Conservation (phyloP, 2,329 filamentous ascomycete species). For the Arthroderma sp. region DNA sequence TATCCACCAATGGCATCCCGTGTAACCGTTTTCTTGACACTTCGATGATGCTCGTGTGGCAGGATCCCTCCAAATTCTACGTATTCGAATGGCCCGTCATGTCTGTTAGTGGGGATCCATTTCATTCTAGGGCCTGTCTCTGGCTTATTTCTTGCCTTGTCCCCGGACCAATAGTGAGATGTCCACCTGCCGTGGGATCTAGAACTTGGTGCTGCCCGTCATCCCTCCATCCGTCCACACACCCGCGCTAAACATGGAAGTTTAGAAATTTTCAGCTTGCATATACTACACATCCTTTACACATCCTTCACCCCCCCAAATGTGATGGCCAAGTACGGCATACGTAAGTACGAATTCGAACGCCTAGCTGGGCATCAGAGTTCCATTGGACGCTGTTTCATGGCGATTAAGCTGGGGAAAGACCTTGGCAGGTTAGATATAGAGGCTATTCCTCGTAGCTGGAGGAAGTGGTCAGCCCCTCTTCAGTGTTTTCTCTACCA, state of each 20-base stretch:
- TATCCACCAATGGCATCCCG: constrained; percentile 3
- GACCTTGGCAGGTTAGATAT: neutral
- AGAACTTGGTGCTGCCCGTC: neutral
- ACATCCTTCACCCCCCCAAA: neutral
- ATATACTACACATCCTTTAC: neutral
- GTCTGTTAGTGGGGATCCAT: neutral
- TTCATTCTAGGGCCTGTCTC: neutral
- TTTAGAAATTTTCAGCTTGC: neutral
- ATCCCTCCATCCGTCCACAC: neutral
- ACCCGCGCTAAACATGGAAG: neutral
- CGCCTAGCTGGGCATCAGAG: neutral
- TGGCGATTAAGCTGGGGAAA: neutral
- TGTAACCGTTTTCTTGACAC: neutral
- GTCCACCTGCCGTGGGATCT: neutral
- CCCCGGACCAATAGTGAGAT: neutral
- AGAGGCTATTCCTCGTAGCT: neutral
- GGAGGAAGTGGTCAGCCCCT: neutral
- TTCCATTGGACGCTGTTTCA: neutral
- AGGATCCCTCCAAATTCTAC: neutral
- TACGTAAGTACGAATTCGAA: neutral
- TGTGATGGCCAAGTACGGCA: neutral
- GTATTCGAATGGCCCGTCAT: neutral
- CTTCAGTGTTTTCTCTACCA: too few species aligned
- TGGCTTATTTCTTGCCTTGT: neutral
- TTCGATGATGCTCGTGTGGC: neutral